Base-by-base conservation (phyloP, 441 rosid species). In the Metrosideros polymorpha region DNA sequence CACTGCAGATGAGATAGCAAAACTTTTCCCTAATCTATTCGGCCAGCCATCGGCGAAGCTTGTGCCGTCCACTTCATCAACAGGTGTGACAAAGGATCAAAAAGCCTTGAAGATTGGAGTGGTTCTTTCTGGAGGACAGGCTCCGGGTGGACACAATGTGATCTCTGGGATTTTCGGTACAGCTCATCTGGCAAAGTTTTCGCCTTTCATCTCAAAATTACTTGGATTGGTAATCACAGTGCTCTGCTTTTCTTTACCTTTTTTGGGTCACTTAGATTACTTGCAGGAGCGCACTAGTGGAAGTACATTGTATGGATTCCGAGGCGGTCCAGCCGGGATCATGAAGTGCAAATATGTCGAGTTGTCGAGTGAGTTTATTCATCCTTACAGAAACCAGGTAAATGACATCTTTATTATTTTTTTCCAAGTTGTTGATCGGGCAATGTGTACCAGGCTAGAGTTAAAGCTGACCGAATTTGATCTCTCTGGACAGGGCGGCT, bases 121-220 rank as follows among this genome's bases (percentile, higher is more conserved):
- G 56, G 99, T 98, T 84, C 88, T 98, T 86, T 98, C 99, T 0
- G 99, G 99, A 43, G 99, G 99, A 63, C 99, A 98, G 90, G 99
- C 99, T 35, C 99, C 99, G 7, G 99, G 99, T 79, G 99, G 99
- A 14, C 99, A 97, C 95, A 98, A 98, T 91, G 99, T 98, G 85
- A 97, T 98, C 45, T 97, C 94, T 86, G 99, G 99, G 83, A 87
- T 97, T 82, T 98, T 91, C n/a, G 99, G 99, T 98, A 85, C 89
- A 93, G 57, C n/a, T 53, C 79, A 56, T 32, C 29, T 32, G 79
- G 47, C 49, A 39, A 39, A 39, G 79, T 24, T 42, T 22, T 39
- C 0, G 9, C 79, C 79, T 1, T 71, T 39, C 79, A 71, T 39
- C n/a, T 71, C 17, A 6, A 71, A 71, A 5, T 53, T 17, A 32